Conservation (phyloP, 164 flowering plant genomes). For the Houttuynia cordata region DNA sequence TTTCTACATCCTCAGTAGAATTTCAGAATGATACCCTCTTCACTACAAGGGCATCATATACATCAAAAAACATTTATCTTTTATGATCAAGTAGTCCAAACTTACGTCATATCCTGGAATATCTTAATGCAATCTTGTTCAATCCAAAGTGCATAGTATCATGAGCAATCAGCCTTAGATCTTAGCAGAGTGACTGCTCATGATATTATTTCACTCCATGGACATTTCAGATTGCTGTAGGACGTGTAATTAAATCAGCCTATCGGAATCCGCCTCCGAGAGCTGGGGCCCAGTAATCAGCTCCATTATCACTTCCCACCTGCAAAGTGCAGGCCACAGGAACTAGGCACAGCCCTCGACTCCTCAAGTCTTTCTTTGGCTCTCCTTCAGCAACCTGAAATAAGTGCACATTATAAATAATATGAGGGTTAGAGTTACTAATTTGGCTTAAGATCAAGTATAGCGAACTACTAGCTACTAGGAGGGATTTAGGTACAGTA, state of each 20-base stretch:
- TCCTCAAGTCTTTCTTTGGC: slow-evolving; percentile 46
- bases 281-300: slow-evolving; percentile 78
- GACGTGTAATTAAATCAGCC: no score
- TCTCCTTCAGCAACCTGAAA: slow-evolving; percentile 28
- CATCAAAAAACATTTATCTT: no score
- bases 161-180: slow-evolving; percentile 88
- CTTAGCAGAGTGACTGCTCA: slow-evolving; percentile 80
- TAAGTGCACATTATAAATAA: background rate
- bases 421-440: no score
- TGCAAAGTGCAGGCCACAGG: slow-evolving; percentile 50
- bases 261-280: slow-evolving; percentile 44
- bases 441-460: no score
- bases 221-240: slow-evolving; percentile 15
- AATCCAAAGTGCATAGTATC: slow-evolving; percentile 50
- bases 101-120: background rate
- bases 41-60: no score
- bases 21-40: no score
- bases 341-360: background rate
- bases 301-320: slow-evolving; percentile 72
- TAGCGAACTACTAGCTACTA: no score
- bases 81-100: no score
- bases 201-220: slow-evolving; percentile 57
- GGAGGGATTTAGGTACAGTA: background rate
- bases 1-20: no score
- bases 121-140: slow-evolving; percentile 9